Percentiles rank a stretch among this genome's conserved stretches.
Evolutionary conservation across 495 filamentous ascomycete species (phyloP).

Genomic region (Gamarada debralockiae): DNA sequence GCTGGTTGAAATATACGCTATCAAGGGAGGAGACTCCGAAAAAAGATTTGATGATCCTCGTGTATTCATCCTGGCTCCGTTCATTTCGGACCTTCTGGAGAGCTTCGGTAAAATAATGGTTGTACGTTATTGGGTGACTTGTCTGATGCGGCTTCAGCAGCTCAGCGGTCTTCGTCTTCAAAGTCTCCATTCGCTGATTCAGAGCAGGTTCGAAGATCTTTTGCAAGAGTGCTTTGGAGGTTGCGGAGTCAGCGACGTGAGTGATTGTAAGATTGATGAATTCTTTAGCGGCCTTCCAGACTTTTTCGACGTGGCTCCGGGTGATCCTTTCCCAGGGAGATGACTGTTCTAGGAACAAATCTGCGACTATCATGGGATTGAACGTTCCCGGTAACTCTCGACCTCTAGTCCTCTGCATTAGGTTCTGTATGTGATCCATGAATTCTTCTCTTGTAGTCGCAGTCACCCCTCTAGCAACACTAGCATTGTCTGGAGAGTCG

Average conservation of each 20-base stretch:
- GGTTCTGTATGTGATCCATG: conserved; percentile 32
- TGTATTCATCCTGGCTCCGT: no score
- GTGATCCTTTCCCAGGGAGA: conserved; percentile 42
- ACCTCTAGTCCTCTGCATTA: conserved; percentile 37
- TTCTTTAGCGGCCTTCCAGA: conserved; percentile 32
- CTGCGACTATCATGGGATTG: conserved; percentile 45
- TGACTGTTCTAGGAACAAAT: conserved; percentile 49
- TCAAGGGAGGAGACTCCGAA: no score
- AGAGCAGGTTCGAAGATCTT: conserved; percentile 36
- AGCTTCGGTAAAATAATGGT: conserved; percentile 43
- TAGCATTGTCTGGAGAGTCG: conserved; percentile 8
- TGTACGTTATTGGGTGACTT: conserved; percentile 44
- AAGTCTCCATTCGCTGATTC: conserved; percentile 20
- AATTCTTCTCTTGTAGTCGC: conserved; percentile 33
- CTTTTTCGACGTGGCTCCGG: conserved; percentile 27
- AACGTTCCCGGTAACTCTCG: conserved; percentile 48
- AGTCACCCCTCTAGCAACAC: conserved; percentile 16
- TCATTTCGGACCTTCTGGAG: conserved; percentile 30
- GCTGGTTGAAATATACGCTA: no score
- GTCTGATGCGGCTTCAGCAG: conserved; percentile 23
- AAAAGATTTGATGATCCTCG: no score
- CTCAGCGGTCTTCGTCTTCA: conserved; percentile 25
- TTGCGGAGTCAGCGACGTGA: conserved; percentile 34
- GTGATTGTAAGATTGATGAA: conserved; percentile 32
- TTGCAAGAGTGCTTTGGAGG: conserved; percentile 34